These are phyloP conservation scores for Tolypocladium amazonense DNA, from an alignment of 2,329 filamentous ascomycete species.

Conservation along the genomic window DNA sequence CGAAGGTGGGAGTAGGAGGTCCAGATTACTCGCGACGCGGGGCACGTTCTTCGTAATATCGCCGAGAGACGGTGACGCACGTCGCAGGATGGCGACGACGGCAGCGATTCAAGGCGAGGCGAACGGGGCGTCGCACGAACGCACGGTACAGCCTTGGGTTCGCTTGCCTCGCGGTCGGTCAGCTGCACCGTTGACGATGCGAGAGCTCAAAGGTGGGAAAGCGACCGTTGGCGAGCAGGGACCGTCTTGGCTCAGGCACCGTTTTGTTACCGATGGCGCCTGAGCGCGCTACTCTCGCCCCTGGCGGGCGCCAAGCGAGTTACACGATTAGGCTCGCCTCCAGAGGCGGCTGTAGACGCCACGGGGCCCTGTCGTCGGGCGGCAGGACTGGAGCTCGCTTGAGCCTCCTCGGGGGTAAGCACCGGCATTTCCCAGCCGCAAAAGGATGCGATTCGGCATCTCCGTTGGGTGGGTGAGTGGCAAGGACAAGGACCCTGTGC, in stretches of 20 bases:
- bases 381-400: neutral
- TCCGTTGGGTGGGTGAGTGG: neutral
- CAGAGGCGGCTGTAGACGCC: neutral
- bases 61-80: neutral
- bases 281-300: neutral
- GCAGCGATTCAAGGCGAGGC: neutral
- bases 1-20: neutral
- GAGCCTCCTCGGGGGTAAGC: neutral
- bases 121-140: neutral
- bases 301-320: neutral
- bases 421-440: neutral
- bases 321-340: too few relatives aligned
- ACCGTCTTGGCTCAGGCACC: neutral
- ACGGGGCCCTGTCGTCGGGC: neutral
- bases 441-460: neutral
- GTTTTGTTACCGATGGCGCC: neutral
- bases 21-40: neutral
- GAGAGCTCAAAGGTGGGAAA: neutral
- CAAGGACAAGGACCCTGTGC: neutral
- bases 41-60: neutral
- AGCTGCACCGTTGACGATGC: neutral
- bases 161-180: neutral
- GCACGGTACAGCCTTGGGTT: neutral
- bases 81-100: neutral
- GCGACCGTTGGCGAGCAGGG: neutral